Conservation (phyloP, 306 rosid genomes). For the Dryas octopetala region DNA sequence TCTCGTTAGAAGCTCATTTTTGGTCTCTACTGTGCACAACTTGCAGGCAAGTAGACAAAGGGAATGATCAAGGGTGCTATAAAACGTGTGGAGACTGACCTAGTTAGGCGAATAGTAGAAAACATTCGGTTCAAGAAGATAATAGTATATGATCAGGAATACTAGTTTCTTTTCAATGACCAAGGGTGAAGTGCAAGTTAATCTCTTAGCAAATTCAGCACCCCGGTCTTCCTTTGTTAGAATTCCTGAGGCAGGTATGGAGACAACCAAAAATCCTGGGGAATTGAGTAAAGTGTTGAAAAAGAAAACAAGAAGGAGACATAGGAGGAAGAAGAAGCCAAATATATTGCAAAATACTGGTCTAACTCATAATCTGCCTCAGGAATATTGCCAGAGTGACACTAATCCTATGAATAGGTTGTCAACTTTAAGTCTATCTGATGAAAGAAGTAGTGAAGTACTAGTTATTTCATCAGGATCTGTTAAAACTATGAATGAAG, state of each 20-base stretch:
- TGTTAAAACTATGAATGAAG: constrained; percentile 25
- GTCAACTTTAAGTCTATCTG: constrained; percentile 18
- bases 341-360: constrained; percentile 11
- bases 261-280: constrained; percentile 1
- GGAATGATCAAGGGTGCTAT: constrained; percentile 26
- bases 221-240: constrained; percentile 17
- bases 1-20: constrained; percentile 12
- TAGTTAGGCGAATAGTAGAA: constrained; percentile 6
- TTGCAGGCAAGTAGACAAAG: constrained; percentile 26
- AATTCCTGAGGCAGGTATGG: constrained; percentile 20
- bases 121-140: constrained; percentile 13
- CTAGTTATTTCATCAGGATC: constrained; percentile 18
- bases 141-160: constrained; percentile 10
- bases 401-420: constrained; percentile 17
- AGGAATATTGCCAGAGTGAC: constrained; percentile 19
- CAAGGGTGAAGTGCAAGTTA: constrained; percentile 28
- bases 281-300: constrained; percentile 17
- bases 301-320: constrained; percentile 24
- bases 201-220: constrained; percentile 8
- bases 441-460: constrained; percentile 20
- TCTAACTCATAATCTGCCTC: constrained; percentile 25
- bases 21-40: neutral
- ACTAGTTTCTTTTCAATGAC: constrained; percentile 25
- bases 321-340: constrained; percentile 30
- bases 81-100: constrained; percentile 10